Conservation (phyloP, 768 basidiomycete genomes). For the Fomitopsis pulvina region DNA sequence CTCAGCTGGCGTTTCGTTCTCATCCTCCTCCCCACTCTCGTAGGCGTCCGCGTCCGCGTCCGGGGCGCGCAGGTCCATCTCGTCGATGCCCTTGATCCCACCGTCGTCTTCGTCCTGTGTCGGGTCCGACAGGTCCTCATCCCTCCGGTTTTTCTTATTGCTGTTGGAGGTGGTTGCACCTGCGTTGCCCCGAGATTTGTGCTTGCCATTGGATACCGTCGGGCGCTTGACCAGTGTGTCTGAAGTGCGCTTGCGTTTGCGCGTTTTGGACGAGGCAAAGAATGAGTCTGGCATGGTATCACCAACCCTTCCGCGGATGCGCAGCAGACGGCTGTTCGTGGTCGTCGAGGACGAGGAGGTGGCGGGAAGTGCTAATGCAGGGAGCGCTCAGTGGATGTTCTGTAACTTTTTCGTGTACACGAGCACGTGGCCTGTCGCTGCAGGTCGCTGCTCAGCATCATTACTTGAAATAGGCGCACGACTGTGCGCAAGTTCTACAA, state of each 20-base stretch:
- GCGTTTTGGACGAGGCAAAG: slow-evolving; percentile 55
- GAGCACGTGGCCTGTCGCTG: no score
- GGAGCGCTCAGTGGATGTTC: no score
- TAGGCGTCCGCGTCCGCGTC: slow-evolving; percentile 42
- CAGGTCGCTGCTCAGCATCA: no score
- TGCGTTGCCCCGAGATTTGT: slow-evolving; percentile 5
- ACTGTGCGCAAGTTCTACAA: no score
- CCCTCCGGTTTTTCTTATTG: slow-evolving; percentile 14
- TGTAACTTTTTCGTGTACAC: no score
- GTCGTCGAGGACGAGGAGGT: no score
- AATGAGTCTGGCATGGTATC: slow-evolving; percentile 82
- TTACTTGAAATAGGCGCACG: no score
- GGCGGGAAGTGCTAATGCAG: no score
- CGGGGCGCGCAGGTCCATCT: slow-evolving; percentile 62
- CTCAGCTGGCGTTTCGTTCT: slow-evolving; percentile 86
- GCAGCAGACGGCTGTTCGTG: no score
- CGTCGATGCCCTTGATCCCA: slow-evolving; percentile 52
- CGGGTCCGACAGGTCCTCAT: slow-evolving; percentile 70
- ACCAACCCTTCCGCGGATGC: no score
- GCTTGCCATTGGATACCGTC: slow-evolving; percentile 17
- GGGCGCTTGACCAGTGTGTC: slow-evolving; percentile 24
- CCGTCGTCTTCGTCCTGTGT: slow-evolving; percentile 44
- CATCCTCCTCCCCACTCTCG: slow-evolving; percentile 76
- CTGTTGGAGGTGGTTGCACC: neutral
- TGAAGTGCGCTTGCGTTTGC: slow-evolving; percentile 55